A percentile compares a stretch with the other conserved stretches of the same genome.
Conservation (phyloP, 441 rosid genomes). For the Croton laevigatus region DNA sequence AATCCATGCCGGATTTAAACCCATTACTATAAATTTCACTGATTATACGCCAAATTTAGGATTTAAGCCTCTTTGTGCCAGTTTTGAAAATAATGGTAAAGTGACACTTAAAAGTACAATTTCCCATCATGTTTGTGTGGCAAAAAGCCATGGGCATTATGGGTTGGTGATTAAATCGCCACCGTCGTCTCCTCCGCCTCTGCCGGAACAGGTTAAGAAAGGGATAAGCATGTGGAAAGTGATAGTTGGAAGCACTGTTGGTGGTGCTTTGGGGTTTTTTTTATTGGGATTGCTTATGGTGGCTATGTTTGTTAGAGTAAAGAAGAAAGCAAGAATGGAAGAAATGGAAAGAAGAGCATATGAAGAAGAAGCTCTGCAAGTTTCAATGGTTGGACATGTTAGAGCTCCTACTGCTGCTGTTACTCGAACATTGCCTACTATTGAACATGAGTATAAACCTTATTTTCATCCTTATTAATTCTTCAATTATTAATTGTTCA, state of each 20-base stretch:
- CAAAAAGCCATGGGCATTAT: conserved; percentile 66
- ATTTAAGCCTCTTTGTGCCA: conserved; percentile 54
- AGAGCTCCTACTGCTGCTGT: conserved; percentile 72
- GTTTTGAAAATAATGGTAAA: conserved; percentile 54
- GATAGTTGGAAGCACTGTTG: conserved; percentile 72
- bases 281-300: conserved; percentile 68
- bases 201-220: conserved; percentile 31
- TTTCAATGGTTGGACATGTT: conserved; percentile 90
- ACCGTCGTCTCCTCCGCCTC: conserved; percentile 26
- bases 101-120: conserved; percentile 44
- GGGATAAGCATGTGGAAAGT: conserved; percentile 78
- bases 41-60: conserved; percentile 22
- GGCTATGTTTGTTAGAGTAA: conserved; percentile 73
- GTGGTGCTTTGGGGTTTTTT: conserved; percentile 56
- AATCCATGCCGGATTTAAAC: conserved; percentile 45
- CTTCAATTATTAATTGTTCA: conserved; percentile 22
- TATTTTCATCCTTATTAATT: conserved; percentile 22
- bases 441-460: conserved; percentile 51
- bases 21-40: conserved; percentile 61
- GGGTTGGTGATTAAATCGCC: conserved; percentile 47
- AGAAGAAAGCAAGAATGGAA: conserved; percentile 82
- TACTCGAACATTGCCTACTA: conserved; percentile 61
- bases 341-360: conserved; percentile 89
- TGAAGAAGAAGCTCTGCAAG: conserved; percentile 91
- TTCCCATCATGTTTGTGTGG: conserved; percentile 52